Base-by-base conservation (phyloP, 768 basidiomycete genomes). In the Tremella yokohamensis region DNA sequence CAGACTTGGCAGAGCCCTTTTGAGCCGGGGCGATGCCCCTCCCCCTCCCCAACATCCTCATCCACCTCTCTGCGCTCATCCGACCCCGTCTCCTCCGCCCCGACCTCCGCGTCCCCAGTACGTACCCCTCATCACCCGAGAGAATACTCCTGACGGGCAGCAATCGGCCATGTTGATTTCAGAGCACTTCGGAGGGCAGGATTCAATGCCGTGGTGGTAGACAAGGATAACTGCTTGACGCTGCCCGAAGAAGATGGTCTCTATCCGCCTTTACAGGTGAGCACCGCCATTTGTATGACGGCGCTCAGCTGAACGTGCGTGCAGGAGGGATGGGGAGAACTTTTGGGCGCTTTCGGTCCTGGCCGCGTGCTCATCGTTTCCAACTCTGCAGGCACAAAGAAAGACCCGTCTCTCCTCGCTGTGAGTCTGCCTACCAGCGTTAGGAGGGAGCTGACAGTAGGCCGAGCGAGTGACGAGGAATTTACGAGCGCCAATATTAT, bases 141-240 rank as follows among this genome's bases (percentile, higher is more conserved):
- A 22, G n/a, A 20, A 18, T 26, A 15, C 6, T 34, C 15, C 40
- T 45, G 44, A 34, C 42, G n/a, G 19, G 18, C 39, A 74, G 75
- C 58, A 54, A 70, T 76, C 42, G 62, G 62, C 1, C 55, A 75
- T 55, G 49, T 78, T 48, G 66, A 77, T 48, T 78, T 74, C 56
- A 37, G 24, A 19, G 65, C 60, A 0, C 79, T 98, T 39, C 82
- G 82, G 56, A 80, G 80, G 56, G 84, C 85, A 8, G 91, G 93
- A 3, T 92, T 90, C 73, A 83, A 84, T 47, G 91, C 88, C n/a
- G 89, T 87, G 2, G 84, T 99, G 1, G 87, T 98, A 65, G 94
- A 98, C 82, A 97, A 98, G 78, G 94, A 99, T 72, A 98, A 99
- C 68, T 98, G 94, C 71, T 78, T 98, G 94, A 94, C 94, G 1